Evolutionary conservation across 2,329 filamentous ascomycete species (phyloP).

Genomic region (Xylaria sp.): DNA sequence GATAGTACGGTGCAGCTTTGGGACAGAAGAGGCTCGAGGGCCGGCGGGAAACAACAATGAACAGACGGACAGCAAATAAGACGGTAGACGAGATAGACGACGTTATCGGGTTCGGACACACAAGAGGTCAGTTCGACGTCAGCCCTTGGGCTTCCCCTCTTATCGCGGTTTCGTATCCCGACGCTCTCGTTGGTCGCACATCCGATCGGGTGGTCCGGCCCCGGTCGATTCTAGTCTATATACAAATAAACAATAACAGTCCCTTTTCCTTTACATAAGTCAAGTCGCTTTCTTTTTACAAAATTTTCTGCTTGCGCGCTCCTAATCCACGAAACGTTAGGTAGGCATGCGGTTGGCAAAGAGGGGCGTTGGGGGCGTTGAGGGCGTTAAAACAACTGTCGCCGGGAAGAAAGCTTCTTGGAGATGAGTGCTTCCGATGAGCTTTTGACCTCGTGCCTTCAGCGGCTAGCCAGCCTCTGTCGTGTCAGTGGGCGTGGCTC

Average conservation of each 20-base stretch:
- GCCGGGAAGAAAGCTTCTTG: slow-evolving; percentile 33
- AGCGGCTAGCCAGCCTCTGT: slow-evolving; percentile 32
- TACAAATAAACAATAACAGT: slow-evolving; percentile 1
- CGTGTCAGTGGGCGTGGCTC: slow-evolving; percentile 33
- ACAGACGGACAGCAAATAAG: not conserved
- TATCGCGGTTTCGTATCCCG: slow-evolving; percentile 36
- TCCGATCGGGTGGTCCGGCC: slow-evolving; percentile 33
- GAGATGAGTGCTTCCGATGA: slow-evolving; percentile 35
- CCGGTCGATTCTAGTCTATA: slow-evolving; percentile 13
- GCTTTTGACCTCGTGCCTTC: slow-evolving; percentile 36
- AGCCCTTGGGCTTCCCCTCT: slow-evolving; percentile 38
- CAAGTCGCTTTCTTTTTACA: not conserved
- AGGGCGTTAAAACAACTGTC: slow-evolving; percentile 27
- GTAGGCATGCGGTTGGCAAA: slow-evolving; percentile 16
- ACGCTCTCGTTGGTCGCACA: slow-evolving; percentile 31
- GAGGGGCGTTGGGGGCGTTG: slow-evolving; percentile 4
- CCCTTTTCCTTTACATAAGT: slow-evolving; percentile 8
- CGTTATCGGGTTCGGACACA: slow-evolving; percentile 28
- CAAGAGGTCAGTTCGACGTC: slow-evolving; percentile 38
- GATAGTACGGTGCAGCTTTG: not conserved
- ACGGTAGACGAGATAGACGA: slow-evolving; percentile 11
- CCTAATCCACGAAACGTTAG: not conserved
- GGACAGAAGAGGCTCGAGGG: slow-evolving; percentile 10
- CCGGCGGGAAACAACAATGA: slow-evolving; percentile 7
- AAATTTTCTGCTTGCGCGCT: not conserved